Evolutionary conservation across 768 basidiomycete species (phyloP).

Genomic region (Boletus barrowsii): DNA sequence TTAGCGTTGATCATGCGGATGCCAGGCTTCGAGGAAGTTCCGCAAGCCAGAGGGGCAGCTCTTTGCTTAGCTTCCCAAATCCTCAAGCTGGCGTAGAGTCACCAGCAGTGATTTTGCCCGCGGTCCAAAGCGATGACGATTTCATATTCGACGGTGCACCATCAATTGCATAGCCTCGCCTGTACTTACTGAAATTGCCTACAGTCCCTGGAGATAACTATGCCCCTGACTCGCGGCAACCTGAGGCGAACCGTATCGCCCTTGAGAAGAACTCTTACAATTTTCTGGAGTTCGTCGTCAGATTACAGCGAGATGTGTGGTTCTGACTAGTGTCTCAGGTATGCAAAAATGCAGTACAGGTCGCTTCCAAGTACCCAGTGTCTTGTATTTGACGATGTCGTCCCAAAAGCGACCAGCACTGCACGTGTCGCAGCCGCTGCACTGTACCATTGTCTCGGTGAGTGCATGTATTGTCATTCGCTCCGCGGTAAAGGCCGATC

Average conservation of each 20-base stretch:
- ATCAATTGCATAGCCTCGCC: background rate
- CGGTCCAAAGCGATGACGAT: constrained; percentile 52
- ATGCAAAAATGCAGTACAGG: constrained; percentile 71
- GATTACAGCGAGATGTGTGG: background rate
- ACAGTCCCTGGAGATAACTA: constrained; percentile 29
- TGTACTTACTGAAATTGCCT: constrained; percentile 15
- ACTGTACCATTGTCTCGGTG: constrained; percentile 85
- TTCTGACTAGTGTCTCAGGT: constrained; percentile 43
- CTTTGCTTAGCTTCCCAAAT: constrained; percentile 50
- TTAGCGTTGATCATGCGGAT: constrained; percentile 52
- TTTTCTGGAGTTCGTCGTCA: constrained; percentile 64
- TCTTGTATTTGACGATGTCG: constrained; percentile 64
- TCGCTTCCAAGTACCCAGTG: constrained; percentile 48
- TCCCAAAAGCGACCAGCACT: constrained; percentile 63
- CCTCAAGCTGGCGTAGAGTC: constrained; percentile 43
- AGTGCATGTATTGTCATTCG: constrained; percentile 12
- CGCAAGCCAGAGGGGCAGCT: constrained; percentile 54
- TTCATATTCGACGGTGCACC: constrained; percentile 63
- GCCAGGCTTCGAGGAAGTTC: constrained; percentile 53
- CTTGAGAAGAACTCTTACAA: constrained; percentile 77
- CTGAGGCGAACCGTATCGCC: constrained; percentile 52
- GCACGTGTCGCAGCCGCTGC: constrained; percentile 77
- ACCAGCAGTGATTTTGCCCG: constrained; percentile 40
- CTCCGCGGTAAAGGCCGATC: background rate
- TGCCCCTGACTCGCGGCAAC: constrained; percentile 47